These are phyloP conservation scores for Cytospora piceicola DNA, from an alignment of 2,329 filamentous ascomycete species.

Conservation along the genomic window DNA sequence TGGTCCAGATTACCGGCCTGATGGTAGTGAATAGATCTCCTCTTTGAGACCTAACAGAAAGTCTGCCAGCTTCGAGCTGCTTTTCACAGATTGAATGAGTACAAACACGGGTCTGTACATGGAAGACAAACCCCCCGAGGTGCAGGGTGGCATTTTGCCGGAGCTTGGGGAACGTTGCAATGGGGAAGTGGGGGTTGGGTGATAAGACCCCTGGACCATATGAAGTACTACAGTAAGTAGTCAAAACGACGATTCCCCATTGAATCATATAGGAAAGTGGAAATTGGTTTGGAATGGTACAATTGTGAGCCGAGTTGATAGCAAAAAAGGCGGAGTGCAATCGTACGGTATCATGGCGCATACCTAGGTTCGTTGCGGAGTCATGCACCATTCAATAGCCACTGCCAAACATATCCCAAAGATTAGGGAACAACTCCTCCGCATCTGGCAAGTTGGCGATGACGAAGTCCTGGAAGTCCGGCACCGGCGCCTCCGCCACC, in stretches of 20 bases:
- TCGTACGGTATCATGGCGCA: neutral
- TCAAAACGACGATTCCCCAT: neutral
- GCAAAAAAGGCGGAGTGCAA: neutral
- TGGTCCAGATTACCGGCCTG: neutral
- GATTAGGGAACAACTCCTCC: slow-evolving; percentile 20
- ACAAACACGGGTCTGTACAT: neutral
- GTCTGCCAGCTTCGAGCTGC: neutral
- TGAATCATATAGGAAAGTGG: neutral
- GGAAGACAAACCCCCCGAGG: neutral
- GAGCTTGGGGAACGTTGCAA: slow-evolving; percentile 1
- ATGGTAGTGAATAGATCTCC: neutral
- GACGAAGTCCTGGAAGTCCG: slow-evolving; percentile 15
- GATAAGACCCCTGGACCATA: neutral
- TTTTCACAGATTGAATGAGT: neutral
- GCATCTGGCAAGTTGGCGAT: slow-evolving; percentile 9
- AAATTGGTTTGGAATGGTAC: neutral
- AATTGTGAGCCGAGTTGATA: neutral
- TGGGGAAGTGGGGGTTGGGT: neutral
- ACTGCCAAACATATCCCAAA: slow-evolving; percentile 26
- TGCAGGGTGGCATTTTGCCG: neutral
- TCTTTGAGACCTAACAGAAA: neutral
- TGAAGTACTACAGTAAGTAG: neutral
- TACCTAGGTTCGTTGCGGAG: neutral
- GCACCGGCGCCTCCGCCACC: neutral
- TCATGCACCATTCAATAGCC: neutral